Evolutionary conservation across 2,329 filamentous ascomycete species (phyloP).

Genomic region (Parastagonospora avenae): DNA sequence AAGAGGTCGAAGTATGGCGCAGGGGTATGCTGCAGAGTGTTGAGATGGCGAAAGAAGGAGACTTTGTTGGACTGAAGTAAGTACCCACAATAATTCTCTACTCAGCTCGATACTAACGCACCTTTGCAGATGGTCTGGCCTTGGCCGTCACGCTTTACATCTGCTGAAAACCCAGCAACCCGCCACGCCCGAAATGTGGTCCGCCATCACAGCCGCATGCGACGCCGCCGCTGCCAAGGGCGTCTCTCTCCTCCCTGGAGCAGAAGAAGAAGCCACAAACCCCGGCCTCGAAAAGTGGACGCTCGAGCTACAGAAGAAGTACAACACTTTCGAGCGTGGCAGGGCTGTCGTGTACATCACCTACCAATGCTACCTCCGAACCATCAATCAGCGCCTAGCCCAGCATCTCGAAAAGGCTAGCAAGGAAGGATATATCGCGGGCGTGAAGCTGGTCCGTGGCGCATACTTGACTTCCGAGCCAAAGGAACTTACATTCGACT

Average conservation of each 20-base stretch:
- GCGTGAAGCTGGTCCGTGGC: slow-evolving; percentile 63
- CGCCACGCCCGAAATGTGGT: slow-evolving; percentile 67
- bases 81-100: slow-evolving; percentile 7
- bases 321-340: slow-evolving; percentile 63
- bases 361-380: slow-evolving; percentile 63
- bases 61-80: slow-evolving; percentile 62
- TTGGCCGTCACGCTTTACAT: slow-evolving; percentile 73
- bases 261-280: slow-evolving; percentile 81
- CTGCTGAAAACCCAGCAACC: slow-evolving; percentile 66
- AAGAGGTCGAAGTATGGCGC: slow-evolving; percentile 73
- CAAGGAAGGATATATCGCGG: slow-evolving; percentile 57
- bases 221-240: slow-evolving; percentile 70
- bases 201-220: slow-evolving; percentile 77
- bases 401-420: slow-evolving; percentile 54
- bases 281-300: slow-evolving; percentile 82
- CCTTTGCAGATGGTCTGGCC: slow-evolving; percentile 71
- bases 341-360: slow-evolving; percentile 74
- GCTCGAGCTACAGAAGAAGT: slow-evolving; percentile 74
- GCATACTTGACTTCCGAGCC: slow-evolving; percentile 61
- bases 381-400: slow-evolving; percentile 50
- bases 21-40: slow-evolving; percentile 77
- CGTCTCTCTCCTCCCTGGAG: slow-evolving; percentile 80
- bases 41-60: slow-evolving; percentile 55
- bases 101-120: slow-evolving; percentile 16
- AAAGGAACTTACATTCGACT: slow-evolving; percentile 58